Percentiles rank a stretch among this genome's conserved stretches.
These are phyloP conservation scores for Diutina rugosa DNA, from an alignment of 1,139 yeast species.

Conservation along the genomic window DNA sequence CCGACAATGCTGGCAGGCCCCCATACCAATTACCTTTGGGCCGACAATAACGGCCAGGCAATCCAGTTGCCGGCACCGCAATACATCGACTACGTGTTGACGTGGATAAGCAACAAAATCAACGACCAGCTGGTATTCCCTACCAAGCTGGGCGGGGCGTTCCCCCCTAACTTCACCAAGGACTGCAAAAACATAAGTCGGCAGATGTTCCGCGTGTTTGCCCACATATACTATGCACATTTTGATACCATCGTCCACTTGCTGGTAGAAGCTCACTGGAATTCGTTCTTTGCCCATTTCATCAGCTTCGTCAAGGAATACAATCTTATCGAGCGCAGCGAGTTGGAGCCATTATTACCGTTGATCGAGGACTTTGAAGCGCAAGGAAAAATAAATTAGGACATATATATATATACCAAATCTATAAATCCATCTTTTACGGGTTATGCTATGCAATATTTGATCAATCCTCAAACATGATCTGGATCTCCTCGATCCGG, in stretches of 20 bases:
- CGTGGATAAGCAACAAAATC: conserved; percentile 81
- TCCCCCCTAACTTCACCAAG: conserved; percentile 73
- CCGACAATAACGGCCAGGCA: conserved; percentile 65
- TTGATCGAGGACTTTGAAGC: conserved; percentile 69
- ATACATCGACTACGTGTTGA: conserved; percentile 80
- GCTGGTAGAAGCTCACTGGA: conserved; percentile 94
- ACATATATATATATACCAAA: background rate
- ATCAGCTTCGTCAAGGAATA: conserved; percentile 79
- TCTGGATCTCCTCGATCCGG: conserved; percentile 70
- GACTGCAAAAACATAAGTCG: conserved; percentile 78
- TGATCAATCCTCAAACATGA: conserved; percentile 46
- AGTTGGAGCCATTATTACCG: conserved; percentile 65
- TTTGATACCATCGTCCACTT: conserved; percentile 85
- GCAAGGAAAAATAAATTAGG: conserved; percentile 65
- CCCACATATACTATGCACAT: conserved; percentile 89
- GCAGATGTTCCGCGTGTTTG: conserved; percentile 94
- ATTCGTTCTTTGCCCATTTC: conserved; percentile 94
- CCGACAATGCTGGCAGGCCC: conserved; percentile 98
- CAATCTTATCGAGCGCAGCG: conserved; percentile 63
- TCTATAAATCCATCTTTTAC: background rate
- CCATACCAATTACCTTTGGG: conserved; percentile 82
- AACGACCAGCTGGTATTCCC: conserved; percentile 89
- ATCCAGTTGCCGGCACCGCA: conserved; percentile 85
- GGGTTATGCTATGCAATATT: background rate
- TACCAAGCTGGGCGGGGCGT: conserved; percentile 85